Evolutionary conservation across 352 stramenopile species (phyloP).

Genomic region (Peronospora destructor): DNA sequence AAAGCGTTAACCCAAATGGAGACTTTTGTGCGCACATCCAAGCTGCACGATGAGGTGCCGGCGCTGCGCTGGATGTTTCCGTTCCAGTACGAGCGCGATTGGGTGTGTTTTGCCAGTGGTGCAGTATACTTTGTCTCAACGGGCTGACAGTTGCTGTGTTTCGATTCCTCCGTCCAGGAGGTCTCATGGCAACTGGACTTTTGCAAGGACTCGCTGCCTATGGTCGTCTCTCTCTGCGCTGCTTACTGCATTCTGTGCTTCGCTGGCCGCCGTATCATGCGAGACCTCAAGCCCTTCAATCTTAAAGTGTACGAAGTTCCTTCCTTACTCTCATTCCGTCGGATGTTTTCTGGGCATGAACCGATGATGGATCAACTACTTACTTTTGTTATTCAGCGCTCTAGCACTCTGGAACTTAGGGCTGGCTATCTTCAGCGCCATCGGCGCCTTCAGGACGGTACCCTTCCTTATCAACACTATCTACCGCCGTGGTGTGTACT

Average conservation of each 20-base stretch:
- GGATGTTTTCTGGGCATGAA: slow-evolving; percentile 12
- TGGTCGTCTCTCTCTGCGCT: slow-evolving; percentile 53
- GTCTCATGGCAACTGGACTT: slow-evolving; percentile 65
- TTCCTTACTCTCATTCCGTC: slow-evolving; percentile 11
- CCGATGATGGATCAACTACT: slow-evolving; percentile 13
- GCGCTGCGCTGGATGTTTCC: slow-evolving; percentile 53
- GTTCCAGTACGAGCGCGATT: slow-evolving; percentile 70
- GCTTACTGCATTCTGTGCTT: slow-evolving; percentile 77
- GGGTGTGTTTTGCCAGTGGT: slow-evolving; percentile 28
- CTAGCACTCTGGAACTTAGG: slow-evolving; percentile 77
- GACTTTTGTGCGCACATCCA: slow-evolving; percentile 19
- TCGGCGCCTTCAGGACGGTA: slow-evolving; percentile 64
- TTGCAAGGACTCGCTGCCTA: slow-evolving; percentile 54
- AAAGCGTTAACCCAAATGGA: slow-evolving; percentile 12
- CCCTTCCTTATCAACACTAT: slow-evolving; percentile 83
- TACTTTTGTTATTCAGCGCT: slow-evolving; percentile 22
- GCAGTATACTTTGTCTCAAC: neutral
- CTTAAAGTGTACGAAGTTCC: slow-evolving; percentile 49
- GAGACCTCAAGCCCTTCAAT: slow-evolving; percentile 70
- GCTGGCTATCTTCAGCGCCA: slow-evolving; percentile 71
- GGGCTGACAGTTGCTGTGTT: slow-evolving; percentile 10
- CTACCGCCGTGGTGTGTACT: slow-evolving; percentile 68
- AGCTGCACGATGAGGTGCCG: slow-evolving; percentile 46
- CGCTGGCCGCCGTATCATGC: slow-evolving; percentile 67
- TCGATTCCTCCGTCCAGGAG: slow-evolving; percentile 21